Conservation (phyloP, 176 grass and related monocot species). For the Eleusine coracana region DNA sequence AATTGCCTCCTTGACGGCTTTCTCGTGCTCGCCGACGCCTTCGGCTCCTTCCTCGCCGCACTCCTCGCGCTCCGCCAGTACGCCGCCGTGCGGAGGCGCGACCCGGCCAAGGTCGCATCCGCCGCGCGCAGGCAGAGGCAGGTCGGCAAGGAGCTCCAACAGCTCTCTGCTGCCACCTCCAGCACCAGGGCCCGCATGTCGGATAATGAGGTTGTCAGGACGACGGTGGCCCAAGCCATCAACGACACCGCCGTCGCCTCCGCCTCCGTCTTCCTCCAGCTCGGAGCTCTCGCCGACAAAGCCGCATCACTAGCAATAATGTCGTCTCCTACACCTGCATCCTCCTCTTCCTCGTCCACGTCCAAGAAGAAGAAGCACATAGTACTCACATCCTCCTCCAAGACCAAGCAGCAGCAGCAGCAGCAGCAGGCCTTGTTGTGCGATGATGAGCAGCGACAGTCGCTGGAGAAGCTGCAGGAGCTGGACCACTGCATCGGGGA, state of each 20-base stretch:
- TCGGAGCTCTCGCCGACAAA: conserved; percentile 30
- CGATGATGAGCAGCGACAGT: neutral
- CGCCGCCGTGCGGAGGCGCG: conserved; percentile 43
- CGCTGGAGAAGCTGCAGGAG: conserved; percentile 46
- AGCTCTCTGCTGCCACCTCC: conserved; percentile 37
- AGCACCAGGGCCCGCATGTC: neutral
- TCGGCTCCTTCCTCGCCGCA: conserved; percentile 46
- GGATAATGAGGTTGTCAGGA: conserved; percentile 33
- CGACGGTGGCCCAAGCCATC: conserved; percentile 43
- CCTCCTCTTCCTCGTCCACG: neutral
- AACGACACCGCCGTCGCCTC: conserved; percentile 40
- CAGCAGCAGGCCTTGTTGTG: too few relatives aligned
- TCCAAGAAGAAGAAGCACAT: conserved; percentile 8
- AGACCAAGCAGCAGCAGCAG: too few relatives aligned
- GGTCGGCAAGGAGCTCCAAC: conserved; percentile 36
- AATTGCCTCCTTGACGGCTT: conserved; percentile 59
- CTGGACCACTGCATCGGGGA: conserved; percentile 63
- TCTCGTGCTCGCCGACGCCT: conserved; percentile 68
- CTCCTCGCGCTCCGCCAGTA: conserved; percentile 45
- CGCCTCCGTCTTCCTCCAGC: conserved; percentile 39
- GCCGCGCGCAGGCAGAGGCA: conserved; percentile 40
- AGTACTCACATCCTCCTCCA: too few relatives aligned
- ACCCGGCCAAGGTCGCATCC: conserved; percentile 27
- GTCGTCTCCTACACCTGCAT: neutral
- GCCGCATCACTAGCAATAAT: conserved; percentile 5